Percentiles rank a stretch among this genome's conserved stretches.
These are phyloP conservation scores for Neopestalotiopsis clavispora DNA, from an alignment of 2,329 filamentous ascomycete species.

Conservation along the genomic window DNA sequence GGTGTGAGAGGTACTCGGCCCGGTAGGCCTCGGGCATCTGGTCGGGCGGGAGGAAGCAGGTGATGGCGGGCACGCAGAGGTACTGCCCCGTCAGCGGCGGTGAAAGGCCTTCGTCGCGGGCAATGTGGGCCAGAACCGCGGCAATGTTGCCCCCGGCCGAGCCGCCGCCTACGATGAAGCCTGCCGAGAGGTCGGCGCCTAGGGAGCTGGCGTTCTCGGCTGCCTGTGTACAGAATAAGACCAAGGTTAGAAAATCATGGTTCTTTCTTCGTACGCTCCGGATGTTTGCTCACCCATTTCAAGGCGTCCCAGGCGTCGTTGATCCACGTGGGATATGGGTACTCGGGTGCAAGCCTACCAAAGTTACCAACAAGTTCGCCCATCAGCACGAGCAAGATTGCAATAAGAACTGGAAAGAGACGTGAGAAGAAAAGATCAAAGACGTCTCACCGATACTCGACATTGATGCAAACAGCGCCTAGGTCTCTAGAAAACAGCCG, in stretches of 20 bases:
- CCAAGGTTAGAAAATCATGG: no score
- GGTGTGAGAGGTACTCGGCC: slow-evolving; percentile 31
- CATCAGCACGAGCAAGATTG: not conserved
- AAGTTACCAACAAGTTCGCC: not conserved
- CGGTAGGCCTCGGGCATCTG: slow-evolving; percentile 30
- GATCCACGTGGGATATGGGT: slow-evolving; percentile 48
- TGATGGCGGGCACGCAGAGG: slow-evolving; percentile 45
- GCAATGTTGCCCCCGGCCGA: slow-evolving; percentile 50
- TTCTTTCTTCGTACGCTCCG: no score
- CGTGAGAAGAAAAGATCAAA: not conserved
- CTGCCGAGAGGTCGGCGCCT: slow-evolving; percentile 51
- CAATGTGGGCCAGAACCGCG: slow-evolving; percentile 43
- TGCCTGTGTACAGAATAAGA: slow-evolving; percentile 19
- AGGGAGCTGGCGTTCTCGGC: slow-evolving; percentile 43
- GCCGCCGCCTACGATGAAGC: slow-evolving; percentile 68
- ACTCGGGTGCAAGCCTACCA: slow-evolving; percentile 46
- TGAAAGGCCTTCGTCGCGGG: slow-evolving; percentile 43
- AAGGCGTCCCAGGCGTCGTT: slow-evolving; percentile 51
- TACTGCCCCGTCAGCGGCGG: slow-evolving; percentile 52
- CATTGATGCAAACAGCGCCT: slow-evolving; percentile 45
- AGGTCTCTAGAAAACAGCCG: slow-evolving; percentile 36
- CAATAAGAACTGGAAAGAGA: not conserved
- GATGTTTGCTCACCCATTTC: slow-evolving; percentile 40
- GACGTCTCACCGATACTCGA: slow-evolving; percentile 41
- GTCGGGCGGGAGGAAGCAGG: slow-evolving; percentile 24